Conservation (phyloP, 352 stramenopile genomes). For the Peronospora farinosa region DNA sequence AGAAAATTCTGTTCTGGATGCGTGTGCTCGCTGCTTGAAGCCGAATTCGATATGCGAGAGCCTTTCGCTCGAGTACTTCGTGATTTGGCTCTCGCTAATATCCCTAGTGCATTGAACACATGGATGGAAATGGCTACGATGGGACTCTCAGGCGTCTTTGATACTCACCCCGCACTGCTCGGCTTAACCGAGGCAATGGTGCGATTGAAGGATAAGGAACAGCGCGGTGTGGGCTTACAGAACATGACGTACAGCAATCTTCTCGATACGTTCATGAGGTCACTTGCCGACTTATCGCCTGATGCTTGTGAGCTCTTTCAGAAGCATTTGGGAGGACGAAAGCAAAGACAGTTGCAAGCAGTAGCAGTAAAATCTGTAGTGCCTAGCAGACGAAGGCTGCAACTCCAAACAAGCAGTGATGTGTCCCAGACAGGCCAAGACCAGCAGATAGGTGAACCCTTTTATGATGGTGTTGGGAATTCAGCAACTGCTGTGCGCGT, state of each 20-base stretch:
- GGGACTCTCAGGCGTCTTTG: slow-evolving; percentile 54
- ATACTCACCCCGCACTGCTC: slow-evolving; percentile 54
- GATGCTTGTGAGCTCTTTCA: slow-evolving; percentile 72
- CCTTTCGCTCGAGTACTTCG: slow-evolving; percentile 44
- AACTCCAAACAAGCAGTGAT: slow-evolving; percentile 2
- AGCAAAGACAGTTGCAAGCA: slow-evolving; percentile 36
- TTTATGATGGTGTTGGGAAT: slow-evolving; percentile 18
- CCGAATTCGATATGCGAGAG: slow-evolving; percentile 52
- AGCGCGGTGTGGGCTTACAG: slow-evolving; percentile 65
- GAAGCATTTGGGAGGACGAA: slow-evolving; percentile 56
- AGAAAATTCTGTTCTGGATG: slow-evolving; percentile 50
- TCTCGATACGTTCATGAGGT: slow-evolving; percentile 63
- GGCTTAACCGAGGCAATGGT: slow-evolving; percentile 67
- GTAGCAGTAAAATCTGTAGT: slow-evolving; percentile 9
- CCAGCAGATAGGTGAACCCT: slow-evolving; percentile 17
- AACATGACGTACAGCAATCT: slow-evolving; percentile 73
- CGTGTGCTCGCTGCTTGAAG: slow-evolving; percentile 46
- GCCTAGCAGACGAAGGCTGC: slow-evolving; percentile 32
- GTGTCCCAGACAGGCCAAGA: slow-evolving; percentile 10
- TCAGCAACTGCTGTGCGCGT: slow-evolving; percentile 5
- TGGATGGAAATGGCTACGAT: slow-evolving; percentile 69
- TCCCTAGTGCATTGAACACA: slow-evolving; percentile 41
- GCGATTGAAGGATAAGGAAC: slow-evolving; percentile 69
- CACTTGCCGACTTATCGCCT: slow-evolving; percentile 45
- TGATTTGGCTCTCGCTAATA: slow-evolving; percentile 48